A percentile compares a stretch with the other conserved stretches of the same genome.
phyloP scores from a whole-genome alignment of 2,329 filamentous ascomycete species.

The Pseudogymnoascus sp. region DNA sequence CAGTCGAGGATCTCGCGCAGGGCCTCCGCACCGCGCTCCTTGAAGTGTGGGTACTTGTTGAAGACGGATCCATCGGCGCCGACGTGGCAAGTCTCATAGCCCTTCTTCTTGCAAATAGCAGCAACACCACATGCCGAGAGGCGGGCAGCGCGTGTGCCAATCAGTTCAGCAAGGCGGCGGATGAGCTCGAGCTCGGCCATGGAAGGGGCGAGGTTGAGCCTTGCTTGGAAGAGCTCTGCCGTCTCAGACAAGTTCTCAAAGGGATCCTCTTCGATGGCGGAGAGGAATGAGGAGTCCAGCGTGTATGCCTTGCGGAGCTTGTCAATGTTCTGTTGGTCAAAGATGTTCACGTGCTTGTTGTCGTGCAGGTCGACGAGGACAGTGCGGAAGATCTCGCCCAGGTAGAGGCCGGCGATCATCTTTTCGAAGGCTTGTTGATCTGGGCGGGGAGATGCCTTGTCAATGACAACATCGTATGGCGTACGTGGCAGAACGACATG shows the following conservation, averaged over 20 bases:
- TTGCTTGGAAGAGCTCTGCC: constrained; percentile 68
- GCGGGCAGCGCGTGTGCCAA: constrained; percentile 87
- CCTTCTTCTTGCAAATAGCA: constrained; percentile 95
- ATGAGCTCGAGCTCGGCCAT: constrained; percentile 80
- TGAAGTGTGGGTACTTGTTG: constrained; percentile 99
- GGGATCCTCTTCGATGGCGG: constrained; percentile 89
- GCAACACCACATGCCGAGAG: constrained; percentile 92
- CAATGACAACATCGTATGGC: constrained; percentile 77
- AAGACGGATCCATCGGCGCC: constrained; percentile 96
- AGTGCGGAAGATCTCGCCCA: constrained; percentile 90
- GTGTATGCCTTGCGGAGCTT: constrained; percentile 80
- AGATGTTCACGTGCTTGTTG: constrained; percentile 66
- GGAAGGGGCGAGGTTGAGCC: constrained; percentile 63
- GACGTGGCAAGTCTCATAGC: constrained; percentile 79
- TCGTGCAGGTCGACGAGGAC: constrained; percentile 80
- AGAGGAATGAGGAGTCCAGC: constrained; percentile 88
- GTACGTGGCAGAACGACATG: constrained; percentile 80
- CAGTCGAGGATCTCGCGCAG: constrained; percentile 94
- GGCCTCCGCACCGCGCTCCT: constrained; percentile 79
- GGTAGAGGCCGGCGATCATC: constrained; percentile 92
- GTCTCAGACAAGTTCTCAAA: constrained; percentile 94
- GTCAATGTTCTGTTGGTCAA: constrained; percentile 73
- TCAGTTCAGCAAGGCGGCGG: constrained; percentile 83
- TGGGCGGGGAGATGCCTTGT: constrained; percentile 84
- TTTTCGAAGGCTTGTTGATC: constrained; percentile 96